Evolutionary conservation across 257 asterid genomes (phyloP), one percentile per base, ranked within the genome.

Genomic region (Solanum ahanhuiri): DNA sequence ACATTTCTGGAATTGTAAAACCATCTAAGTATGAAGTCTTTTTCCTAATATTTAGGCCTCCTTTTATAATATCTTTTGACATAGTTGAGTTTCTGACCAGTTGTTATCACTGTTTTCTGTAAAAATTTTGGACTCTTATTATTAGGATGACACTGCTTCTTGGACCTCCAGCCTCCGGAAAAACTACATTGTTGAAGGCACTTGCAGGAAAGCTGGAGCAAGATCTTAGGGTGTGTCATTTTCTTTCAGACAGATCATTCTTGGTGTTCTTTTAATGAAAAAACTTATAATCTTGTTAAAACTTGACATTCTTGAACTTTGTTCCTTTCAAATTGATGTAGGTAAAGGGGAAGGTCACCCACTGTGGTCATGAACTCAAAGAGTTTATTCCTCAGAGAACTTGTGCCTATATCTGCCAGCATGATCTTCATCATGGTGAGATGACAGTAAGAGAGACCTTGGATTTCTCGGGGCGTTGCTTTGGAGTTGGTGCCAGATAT

Each of bases 91-190:
- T 91, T 83, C 89, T 91, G 83, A 77, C 60, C 57, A 39, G 57
- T 23, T 41, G n/a, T 23, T 43, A 43, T 77, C 64, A 7, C 48
- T 43, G 63, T 77, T 43, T 14, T 43, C 54, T 2, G 28, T 45
- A 7, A 76, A 76, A 79, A 15, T 0, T 17, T 79, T 79, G 28
- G 34, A 79, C 14, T 43, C 63, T 12, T 77, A 23, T 89, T 66
- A 86, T 41, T 86, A 96, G 99, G 97, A 93, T 94, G 97, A 92
- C 99, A 25, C 92, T 97, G 67, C 98, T 97, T 90, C 98, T 97
- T 73, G 99, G 99, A 71, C 99, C 99, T 87, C 99, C 99, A 5
- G 93, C 98, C 3, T 85, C 98, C 4, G 99, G 99, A 76, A 97
- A 97, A 89, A 97, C 99, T 33, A 90, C 92, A 30, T 87, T 95